Percentiles rank a stretch among this genome's conserved stretches.
Conservation (phyloP, 768 basidiomycete species). For the Pluteus cervinus region DNA sequence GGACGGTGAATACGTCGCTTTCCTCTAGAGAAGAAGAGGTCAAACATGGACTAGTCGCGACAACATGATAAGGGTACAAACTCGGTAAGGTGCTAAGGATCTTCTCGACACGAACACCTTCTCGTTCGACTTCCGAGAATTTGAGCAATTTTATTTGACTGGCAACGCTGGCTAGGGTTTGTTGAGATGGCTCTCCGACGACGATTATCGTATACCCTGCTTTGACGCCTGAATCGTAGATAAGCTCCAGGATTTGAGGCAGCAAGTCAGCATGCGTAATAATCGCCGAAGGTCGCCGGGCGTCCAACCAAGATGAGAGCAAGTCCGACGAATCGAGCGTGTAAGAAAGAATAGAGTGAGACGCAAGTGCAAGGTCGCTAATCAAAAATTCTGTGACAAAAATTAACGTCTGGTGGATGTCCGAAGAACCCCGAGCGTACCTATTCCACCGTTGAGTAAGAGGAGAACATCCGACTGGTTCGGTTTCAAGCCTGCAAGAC, state of each 20-base stretch:
- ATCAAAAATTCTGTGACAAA: constrained; percentile 62
- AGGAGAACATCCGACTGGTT: constrained; percentile 66
- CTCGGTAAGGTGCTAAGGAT: constrained; percentile 43
- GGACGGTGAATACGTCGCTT: constrained; percentile 59
- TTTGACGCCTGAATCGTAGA: constrained; percentile 53
- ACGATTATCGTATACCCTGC: constrained; percentile 57
- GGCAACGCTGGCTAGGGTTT: constrained; percentile 39
- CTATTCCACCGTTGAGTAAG: constrained; percentile 73
- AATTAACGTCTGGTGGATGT: background rate
- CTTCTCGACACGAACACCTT: constrained; percentile 48
- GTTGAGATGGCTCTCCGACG: constrained; percentile 54
- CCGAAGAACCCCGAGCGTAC: constrained; percentile 29
- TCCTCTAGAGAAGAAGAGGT: constrained; percentile 34
- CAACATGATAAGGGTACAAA: constrained; percentile 24
- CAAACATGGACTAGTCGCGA: constrained; percentile 1
- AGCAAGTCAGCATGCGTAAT: constrained; percentile 65
- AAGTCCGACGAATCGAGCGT: constrained; percentile 57
- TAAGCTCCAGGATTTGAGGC: constrained; percentile 61
- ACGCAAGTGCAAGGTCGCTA: constrained; percentile 71
- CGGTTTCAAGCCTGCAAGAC: constrained; percentile 46
- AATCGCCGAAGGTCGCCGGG: constrained; percentile 66
- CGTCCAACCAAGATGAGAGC: constrained; percentile 59
- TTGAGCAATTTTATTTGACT: constrained; percentile 50
- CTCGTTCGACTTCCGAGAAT: constrained; percentile 68
- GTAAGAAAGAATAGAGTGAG: constrained; percentile 61